Base-by-base conservation (phyloP, 2,329 filamentous ascomycete genomes). In the Fonsecaea monophora region DNA sequence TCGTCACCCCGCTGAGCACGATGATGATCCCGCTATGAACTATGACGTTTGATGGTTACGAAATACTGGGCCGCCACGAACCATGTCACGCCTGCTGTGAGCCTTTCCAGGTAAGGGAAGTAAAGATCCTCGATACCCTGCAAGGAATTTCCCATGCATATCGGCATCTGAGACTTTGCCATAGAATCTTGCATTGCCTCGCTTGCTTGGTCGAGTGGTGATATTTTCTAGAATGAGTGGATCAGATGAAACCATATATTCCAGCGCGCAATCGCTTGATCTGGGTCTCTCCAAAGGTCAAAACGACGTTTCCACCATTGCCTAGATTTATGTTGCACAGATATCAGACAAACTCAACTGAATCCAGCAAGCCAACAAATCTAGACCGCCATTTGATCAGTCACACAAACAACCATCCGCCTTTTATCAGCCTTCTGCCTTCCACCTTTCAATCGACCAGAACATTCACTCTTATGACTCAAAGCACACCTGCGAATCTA, bases 41-140 rank as follows among this genome's bases (percentile, higher is more conserved):
- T 54, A 69, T 69, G 67, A 69, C 67, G 67, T 69, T 48, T 64
- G 60, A 32, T 45, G 37, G 60, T 68, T 54, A 66, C 64, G 60
- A 65, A 68, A 64, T 25, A 18, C 54, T 38, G 15, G 40, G 54
- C 10, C 5, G 53, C 60, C 59, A 45, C 63, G 67, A 66, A 66
- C 67, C 67, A 68, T 57, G 40, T 60, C 48, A 53, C 30, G 35
- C 13, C 18, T 50, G 35, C 56, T 64, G 50, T 12, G 53, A 65
- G 50, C 67, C 65, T n/a, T 65, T 68, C 59, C 60, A 32, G 62
- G 57, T 45, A 61, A 60, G 25, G 25, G 42, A 50, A 50, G 45
- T 50, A 21, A 12, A 50, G 37, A n/a, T 55, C 48, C 50, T 25
- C 45, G 8, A 12, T 50, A 25, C 9, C 18, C 18, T 50, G 45